Evolutionary conservation across 148 eudicot species (phyloP), one percentile per base, ranked within the genome.

Genomic region (Rhododendron kiyosumense): DNA sequence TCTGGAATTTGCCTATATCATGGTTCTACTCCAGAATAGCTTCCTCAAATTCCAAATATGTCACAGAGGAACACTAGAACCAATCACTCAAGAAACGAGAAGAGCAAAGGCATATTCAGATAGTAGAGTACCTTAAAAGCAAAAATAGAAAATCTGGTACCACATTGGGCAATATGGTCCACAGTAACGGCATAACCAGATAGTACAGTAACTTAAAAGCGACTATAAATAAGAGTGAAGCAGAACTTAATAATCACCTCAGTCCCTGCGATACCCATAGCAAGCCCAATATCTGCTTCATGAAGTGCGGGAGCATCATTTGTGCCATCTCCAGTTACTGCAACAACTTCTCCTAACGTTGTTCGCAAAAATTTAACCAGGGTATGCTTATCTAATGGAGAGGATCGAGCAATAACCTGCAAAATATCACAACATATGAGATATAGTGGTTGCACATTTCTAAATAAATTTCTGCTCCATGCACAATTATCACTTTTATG

Each of bases 261-360:
- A 51, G 96, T 95, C 69, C 98, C 98, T 46, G 96, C 85, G 85
- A 95, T 94, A 86, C 98, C 98, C 98, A 95, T 95, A 65, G 98
- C 96, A 75, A 95, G 95, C 73, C 98, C 98, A 74, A 95, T 95
- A 91, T 95, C 98, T 46, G 98, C 97, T 91, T 95, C 98, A 89
- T 94, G 97, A 79, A 94, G 94, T 17, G 98, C 98, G 38, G 98
- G 98, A 80, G 98, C 98, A 86, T 94, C 98, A 90, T 95, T 95
- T 74, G 98, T 95, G 78, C 98, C 98, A 87, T 95, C 98, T 84
- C 98, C 98, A 34, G 98, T 94, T 65, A 94, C 97, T 51, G 97
- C 98, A 82, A 94, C 98, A 89, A 95, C 96, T 90, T 95, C 98
- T 83, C 90, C 84, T 84, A 95, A 89, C 22, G 94, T 93, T n/a